Evolutionary conservation across 306 rosid genomes (phyloP), one percentile per base, ranked within the genome.

Genomic region (Fragaria ananassa): DNA sequence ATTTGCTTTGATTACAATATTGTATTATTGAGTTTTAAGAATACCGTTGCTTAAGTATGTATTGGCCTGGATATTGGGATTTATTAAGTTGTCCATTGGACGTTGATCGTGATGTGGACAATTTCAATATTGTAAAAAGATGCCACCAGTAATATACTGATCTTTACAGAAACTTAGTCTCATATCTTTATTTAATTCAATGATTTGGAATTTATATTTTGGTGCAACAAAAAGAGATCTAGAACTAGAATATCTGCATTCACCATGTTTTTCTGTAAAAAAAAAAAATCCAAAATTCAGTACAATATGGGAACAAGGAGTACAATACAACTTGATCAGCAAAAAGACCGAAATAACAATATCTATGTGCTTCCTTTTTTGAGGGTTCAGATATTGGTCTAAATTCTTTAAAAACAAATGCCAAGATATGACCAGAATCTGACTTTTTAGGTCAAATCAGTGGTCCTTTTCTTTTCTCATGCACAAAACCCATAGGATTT

Each of bases 1-100:
- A 78, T 74, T 51, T 73, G 47, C 23, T 72, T 54, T 67, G 19
- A 39, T 23, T 58, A 50, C 45, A 53, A 18, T 44, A 18, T 61
- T 29, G n/a, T 29, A 17, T 46, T 35, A 27, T 74, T 35, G 4
- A 39, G 11, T 35, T 35, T 54, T 54, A 60, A 60, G 19, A 13
- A 25, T 60, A 27, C 15, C 18, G 5, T 44, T 46, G 25, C 74
- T 12, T 70, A 10, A 46, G 9, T 29, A 7, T 70, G 57, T 46
- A 6, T 21, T 53, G 34, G 75, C 4, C 31, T 12, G 34, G 65
- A 37, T 71, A n/a, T 50, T 35, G 1, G 62, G 13, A 10, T 49
- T 14, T 46, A 14, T 45, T 29, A 18, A 29, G 45, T 47, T 70
- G 37, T 15, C 45, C 62, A 17, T 70, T 70, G 56, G 35, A 47